Conservation (phyloP, 768 basidiomycete genomes). For the Tylopilus vinaceipallidus region DNA sequence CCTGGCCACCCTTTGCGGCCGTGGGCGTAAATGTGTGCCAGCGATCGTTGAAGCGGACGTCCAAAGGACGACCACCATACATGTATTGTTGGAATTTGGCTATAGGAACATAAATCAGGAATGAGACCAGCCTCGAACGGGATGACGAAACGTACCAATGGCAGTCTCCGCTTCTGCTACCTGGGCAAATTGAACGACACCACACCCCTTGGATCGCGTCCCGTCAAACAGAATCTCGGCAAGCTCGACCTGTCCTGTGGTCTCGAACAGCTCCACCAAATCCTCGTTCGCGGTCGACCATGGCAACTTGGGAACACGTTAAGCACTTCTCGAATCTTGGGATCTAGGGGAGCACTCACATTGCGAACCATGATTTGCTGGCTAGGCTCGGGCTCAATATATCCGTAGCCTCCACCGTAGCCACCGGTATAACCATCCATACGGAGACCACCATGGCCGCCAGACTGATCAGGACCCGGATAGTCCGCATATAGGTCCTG, state of each 20-base stretch:
- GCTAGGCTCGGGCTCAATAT: slow-evolving; percentile 74
- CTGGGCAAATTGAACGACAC: slow-evolving; percentile 92
- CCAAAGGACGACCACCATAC: slow-evolving; percentile 88
- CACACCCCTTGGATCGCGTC: slow-evolving; percentile 88
- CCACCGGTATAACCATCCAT: slow-evolving; percentile 40
- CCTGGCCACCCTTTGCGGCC: slow-evolving; percentile 84
- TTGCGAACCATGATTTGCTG: slow-evolving; percentile 99
- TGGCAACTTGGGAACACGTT: slow-evolving; percentile 61
- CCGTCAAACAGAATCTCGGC: slow-evolving; percentile 96
- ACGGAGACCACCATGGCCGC: slow-evolving; percentile 34
- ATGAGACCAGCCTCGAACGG: neutral
- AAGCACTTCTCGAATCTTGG: neutral
- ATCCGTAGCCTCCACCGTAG: slow-evolving; percentile 38
- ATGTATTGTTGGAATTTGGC: slow-evolving; percentile 96
- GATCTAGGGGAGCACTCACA: slow-evolving; percentile 53
- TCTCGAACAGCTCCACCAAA: slow-evolving; percentile 96
- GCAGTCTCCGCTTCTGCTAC: slow-evolving; percentile 91
- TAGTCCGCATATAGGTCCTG: slow-evolving; percentile 93
- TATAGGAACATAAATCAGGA: slow-evolving; percentile 18
- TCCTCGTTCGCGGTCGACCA: slow-evolving; percentile 99
- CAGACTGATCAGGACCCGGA: slow-evolving; percentile 77
- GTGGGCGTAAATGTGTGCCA: slow-evolving; percentile 92
- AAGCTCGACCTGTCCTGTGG: slow-evolving; percentile 90
- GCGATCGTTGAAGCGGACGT: slow-evolving; percentile 93
- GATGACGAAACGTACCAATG: slow-evolving; percentile 53